Evolutionary conservation across 768 basidiomycete genomes (phyloP).

Genomic region (Kwoniella newhampshirensis): DNA sequence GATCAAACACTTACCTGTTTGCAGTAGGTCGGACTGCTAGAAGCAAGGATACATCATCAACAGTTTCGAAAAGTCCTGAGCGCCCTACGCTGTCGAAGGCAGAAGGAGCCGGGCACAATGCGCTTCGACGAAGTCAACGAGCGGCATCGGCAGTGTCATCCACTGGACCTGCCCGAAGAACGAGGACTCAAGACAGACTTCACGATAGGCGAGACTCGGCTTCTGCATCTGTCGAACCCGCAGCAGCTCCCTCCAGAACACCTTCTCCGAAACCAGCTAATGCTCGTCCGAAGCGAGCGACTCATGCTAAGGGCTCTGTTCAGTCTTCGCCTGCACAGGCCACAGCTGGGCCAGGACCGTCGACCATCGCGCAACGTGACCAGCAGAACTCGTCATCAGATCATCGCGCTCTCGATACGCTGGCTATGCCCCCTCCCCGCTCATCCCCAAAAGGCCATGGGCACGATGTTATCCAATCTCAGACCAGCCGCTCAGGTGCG

Average conservation of each 20-base stretch:
- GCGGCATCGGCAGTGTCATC: neutral
- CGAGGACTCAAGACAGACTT: too few relatives aligned
- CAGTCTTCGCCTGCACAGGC: neutral
- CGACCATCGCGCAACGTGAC: constrained; percentile 3
- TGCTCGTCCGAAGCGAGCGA: too few relatives aligned
- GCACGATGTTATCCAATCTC: neutral
- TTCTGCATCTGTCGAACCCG: too few relatives aligned
- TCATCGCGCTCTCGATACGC: too few relatives aligned
- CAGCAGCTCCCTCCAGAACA: neutral
- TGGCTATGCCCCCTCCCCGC: too few relatives aligned
- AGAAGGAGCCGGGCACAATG: neutral
- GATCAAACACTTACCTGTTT: neutral
- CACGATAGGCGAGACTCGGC: too few relatives aligned
- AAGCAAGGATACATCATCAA: neutral
- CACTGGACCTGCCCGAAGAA: too few relatives aligned
- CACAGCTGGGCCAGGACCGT: constrained; percentile 13
- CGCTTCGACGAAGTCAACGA: neutral
- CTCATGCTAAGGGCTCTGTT: too few relatives aligned
- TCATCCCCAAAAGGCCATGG: too few relatives aligned
- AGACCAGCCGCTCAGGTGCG: neutral
- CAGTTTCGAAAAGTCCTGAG: neutral
- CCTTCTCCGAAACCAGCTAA: neutral
- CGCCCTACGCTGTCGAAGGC: neutral
- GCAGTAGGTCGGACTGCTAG: neutral
- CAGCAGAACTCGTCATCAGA: neutral